phyloP scores from a whole-genome alignment of 331 rosid species.

The Malus hybrid region DNA sequence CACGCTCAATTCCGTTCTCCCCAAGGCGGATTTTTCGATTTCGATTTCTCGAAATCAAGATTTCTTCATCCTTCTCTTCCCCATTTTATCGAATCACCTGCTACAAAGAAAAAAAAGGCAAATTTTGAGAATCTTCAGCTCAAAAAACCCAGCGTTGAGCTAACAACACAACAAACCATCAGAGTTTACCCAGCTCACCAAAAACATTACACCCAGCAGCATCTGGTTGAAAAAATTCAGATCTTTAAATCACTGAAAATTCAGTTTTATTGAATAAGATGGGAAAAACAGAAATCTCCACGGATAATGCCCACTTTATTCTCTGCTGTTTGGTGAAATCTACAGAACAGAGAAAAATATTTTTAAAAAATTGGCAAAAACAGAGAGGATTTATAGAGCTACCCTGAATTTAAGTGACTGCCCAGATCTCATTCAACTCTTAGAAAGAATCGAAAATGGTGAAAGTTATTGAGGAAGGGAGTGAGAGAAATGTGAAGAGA shows the following conservation, averaged over 20 bases:
- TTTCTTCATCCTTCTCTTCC: background rate
- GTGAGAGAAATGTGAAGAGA: background rate
- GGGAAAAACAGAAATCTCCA: constrained; percentile 9
- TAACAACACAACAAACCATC: background rate
- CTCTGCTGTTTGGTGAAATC: background rate
- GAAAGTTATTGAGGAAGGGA: background rate
- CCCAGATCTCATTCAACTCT: constrained; percentile 24
- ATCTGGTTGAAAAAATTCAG: no score
- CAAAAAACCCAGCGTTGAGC: background rate
- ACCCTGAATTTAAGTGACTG: constrained; percentile 25
- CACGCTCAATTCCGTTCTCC: background rate
- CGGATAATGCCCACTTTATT: constrained; percentile 17
- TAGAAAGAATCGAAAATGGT: constrained; percentile 5
- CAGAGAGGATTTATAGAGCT: constrained; percentile 2
- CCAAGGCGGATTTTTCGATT: background rate
- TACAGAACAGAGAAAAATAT: background rate
- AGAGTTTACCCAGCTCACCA: background rate
- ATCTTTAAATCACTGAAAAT: background rate
- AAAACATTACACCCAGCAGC: background rate
- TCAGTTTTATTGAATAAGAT: background rate
- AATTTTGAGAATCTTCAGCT: background rate
- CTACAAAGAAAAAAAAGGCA: background rate
- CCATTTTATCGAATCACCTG: background rate
- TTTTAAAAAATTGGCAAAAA: background rate
- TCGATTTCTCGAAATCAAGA: background rate